Base-by-base conservation (phyloP, 768 basidiomycete species). In the Rubroboletus pulcherrimus region DNA sequence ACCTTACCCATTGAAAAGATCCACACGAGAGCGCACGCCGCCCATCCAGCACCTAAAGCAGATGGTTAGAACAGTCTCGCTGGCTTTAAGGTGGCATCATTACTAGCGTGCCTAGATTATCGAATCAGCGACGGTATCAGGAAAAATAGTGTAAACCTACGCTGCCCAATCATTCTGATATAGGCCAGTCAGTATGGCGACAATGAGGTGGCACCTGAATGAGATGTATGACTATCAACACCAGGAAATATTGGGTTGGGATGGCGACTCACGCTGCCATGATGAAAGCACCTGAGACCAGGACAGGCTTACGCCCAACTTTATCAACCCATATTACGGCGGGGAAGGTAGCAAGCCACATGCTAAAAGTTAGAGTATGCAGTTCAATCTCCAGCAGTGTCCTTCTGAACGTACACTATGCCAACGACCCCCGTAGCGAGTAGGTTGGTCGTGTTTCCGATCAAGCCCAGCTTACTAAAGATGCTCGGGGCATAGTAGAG, bases 241-340 rank as follows among this genome's bases (percentile, higher is more conserved):
- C 30, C 51, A 19, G 9, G 11, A 45, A 39, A 65, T 61, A n/a
- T 47, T 45, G 30, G 49, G 55, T 43, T 57, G 59, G 7, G 50
- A 39, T n/a, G 26, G 35, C 6, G 15, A 69, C 74, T 59, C 64
- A 86, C 78, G 67, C 74, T 40, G 81, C 87, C 87, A 88, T 89
- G 40, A 85, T 62, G 71, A 89, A 83, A 5, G 86, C 87, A 8
- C 87, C 87, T n/a, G 84, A 86, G 24, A 87, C 71, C 54, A 88
- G 66, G 41, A 89, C 83, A 7, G 89, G 89, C 69, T 84, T 87
- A 35, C 89, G 82, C 21, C 89, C 90, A 26, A 84, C 64, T 58
- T 87, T 81, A 70, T 91, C 89, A 33, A 92, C 80, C 76, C 84
- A 91, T n/a, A 91, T 75, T 19, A 91, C 88, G 3, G 89, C 87